Conservation (phyloP, 2,329 filamentous ascomycete genomes). For the Corniculantispora saksenae region DNA sequence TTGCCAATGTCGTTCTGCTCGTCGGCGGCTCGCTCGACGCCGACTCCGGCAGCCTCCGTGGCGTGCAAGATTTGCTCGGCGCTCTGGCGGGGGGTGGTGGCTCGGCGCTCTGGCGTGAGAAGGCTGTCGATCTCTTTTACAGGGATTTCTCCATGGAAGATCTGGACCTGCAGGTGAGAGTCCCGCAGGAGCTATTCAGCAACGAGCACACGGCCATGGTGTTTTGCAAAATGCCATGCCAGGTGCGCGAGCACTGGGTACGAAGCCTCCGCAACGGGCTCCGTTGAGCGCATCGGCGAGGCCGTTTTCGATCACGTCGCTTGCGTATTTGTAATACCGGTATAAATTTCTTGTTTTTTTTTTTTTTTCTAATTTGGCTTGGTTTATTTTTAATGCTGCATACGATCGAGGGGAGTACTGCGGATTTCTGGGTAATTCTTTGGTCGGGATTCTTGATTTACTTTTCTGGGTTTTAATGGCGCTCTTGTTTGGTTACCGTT, state of each 20-base stretch:
- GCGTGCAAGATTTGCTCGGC: slow-evolving; percentile 40
- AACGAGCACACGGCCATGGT: slow-evolving; percentile 62
- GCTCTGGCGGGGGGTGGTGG: slow-evolving; percentile 40
- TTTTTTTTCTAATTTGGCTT: neutral
- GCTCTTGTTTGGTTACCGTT: neutral
- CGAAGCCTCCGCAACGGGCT: slow-evolving; percentile 51
- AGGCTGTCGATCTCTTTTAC: slow-evolving; percentile 61
- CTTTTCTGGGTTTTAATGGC: slow-evolving; percentile 9
- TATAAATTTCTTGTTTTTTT: slow-evolving; percentile 12
- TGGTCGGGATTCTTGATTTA: slow-evolving; percentile 3
- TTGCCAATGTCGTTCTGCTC: slow-evolving; percentile 29
- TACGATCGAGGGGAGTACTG: slow-evolving; percentile 12
- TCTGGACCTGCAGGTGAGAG: slow-evolving; percentile 59
- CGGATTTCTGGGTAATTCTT: slow-evolving; percentile 6
- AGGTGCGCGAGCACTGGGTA: slow-evolving; percentile 58
- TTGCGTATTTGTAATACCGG: slow-evolving; percentile 17
- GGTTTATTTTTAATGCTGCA: slow-evolving; percentile 13
- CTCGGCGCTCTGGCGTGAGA: slow-evolving; percentile 55
- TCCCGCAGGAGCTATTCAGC: slow-evolving; percentile 59
- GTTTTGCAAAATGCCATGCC: slow-evolving; percentile 61
- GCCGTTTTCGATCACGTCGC: neutral
- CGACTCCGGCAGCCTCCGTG: slow-evolving; percentile 18
- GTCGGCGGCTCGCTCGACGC: slow-evolving; percentile 3
- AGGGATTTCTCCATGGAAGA: slow-evolving; percentile 59
- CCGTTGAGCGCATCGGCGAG: neutral